Base-by-base conservation (phyloP, 352 stramenopile genomes). In the Pseudoperonospora humuli region DNA sequence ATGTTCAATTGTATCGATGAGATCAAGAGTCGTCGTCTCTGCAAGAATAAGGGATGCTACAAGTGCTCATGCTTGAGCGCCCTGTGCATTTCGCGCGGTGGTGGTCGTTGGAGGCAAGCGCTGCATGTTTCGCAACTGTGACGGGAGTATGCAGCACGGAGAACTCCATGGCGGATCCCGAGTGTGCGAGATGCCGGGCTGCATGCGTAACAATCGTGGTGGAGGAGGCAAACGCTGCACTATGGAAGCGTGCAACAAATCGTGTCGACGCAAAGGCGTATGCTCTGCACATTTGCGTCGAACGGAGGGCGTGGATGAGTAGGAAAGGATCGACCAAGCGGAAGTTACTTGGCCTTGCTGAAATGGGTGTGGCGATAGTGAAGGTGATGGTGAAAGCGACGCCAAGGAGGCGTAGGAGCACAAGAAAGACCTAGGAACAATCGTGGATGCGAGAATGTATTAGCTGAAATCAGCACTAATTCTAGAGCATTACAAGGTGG, bases 1-100 rank as follows among this genome's bases (percentile, higher is more conserved):
- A 33, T 48, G 1, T 17, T 45, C 9, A 53, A 17, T 1, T 39
- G 51, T 36, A 35, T 39, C 0, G 39, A 34, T 14, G 57, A 66
- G 38, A 47, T 61, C 11, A 72, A 72, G 46, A 72, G 50, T 35
- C 62, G 57, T 35, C 73, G 73, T 2, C 62, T 89, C 7, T 95
- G 84, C 60, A 74, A 71, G 38, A 66, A 67, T 11, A 61, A 83
- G 14, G 77, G 67, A 11, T 95, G 84, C 75, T 81, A 80, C 60
- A 93, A 93, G 74, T 80, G 84, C 42, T 86, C 77, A 28, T 80
- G 84, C 45, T 93, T 78, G 23, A 84, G 87, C 52, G 82, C 77
- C 7, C 47, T 94, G 44, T 93, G 82, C 70, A 94, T 89, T 42
- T 80, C 79, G 15, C 83, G 92, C 46, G 81, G 83, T 9, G 81